Evolutionary conservation across 441 rosid species (phyloP), one percentile per base, ranked within the genome.

Genomic region (Gossypium aridum): DNA sequence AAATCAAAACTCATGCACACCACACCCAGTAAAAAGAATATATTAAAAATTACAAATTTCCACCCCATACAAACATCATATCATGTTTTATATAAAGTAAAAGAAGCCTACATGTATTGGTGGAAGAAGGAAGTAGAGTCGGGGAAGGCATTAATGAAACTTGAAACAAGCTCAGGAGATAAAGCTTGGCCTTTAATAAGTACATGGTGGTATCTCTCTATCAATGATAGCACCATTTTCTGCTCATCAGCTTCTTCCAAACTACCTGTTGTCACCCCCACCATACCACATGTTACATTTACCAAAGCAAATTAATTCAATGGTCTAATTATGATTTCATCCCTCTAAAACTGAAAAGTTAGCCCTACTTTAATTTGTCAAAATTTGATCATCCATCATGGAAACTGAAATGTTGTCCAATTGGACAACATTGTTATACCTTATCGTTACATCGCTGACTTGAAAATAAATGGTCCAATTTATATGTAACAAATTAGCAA

Each of bases 111-210:
- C 12, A 12, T 10, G 8, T 72, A 75, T 59, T 74, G 78, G 72
- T 34, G 79, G 82, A 87, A 87, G 80, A 83, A 84, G 8, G 69
- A 25, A 34, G 51, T 53, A 63, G 45, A 74, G 63, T 78, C 83
- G 0, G 96, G 96, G 73, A 83, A 91, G 64, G 84, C 83, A 51
- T 74, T 49, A 67, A 72, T 43, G 81, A 93, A 90, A 59, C 69
- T 80, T 7, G 86, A 79, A 73, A 87, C 51, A 25, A 79, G 80
- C 60, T 82, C 77, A 7, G 87, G 39, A 55, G 91, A 87, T 72
- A 87, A 71, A 17, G 80, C 77, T 23, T 75, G 86, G 53, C 83
- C 79, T 54, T 63, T 83, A 61, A 77, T 3, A 4, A 89, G 84
- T 47, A 74, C 77, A 67, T 67, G 76, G 25, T 49, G 84, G 81